Conservation (phyloP, 345 rosid species). For the Arabis hirsuta region DNA sequence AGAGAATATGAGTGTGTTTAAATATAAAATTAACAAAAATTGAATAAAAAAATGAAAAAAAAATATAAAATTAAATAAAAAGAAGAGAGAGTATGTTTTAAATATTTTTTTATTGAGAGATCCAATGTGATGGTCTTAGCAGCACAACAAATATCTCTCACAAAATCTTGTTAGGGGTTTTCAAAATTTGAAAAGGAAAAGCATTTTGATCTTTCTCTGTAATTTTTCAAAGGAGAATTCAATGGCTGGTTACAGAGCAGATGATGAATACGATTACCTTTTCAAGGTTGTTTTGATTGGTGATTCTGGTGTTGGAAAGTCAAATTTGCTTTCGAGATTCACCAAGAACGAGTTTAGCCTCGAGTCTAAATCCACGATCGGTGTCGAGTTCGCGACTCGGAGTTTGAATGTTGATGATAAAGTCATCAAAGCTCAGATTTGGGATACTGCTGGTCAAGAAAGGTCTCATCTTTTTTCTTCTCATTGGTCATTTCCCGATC, state of each 20-base stretch:
- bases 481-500: constrained; percentile 32
- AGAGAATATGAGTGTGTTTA: no score
- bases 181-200: not conserved
- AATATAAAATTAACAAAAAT: no score
- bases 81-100: no score
- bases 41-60: no score
- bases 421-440: constrained; percentile 54
- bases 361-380: constrained; percentile 50
- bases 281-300: constrained; percentile 50
- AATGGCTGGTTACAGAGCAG: constrained; percentile 52
- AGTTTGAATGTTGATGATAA: constrained; percentile 45
- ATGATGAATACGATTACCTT: constrained; percentile 49
- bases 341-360: constrained; percentile 50
- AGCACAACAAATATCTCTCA: not conserved
- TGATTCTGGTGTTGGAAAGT: constrained; percentile 48
- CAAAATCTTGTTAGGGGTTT: constrained; percentile 28
- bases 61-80: no score
- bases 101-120: no score
- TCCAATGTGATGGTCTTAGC: no score
- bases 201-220: not conserved
- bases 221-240: not conserved
- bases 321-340: constrained; percentile 44
- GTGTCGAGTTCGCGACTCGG: constrained; percentile 51
- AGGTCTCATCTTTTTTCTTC: constrained; percentile 39
- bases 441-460: constrained; percentile 55